These are phyloP conservation scores for Calonectria henricotiae DNA, from an alignment of 2,329 filamentous ascomycete species.

Conservation along the genomic window DNA sequence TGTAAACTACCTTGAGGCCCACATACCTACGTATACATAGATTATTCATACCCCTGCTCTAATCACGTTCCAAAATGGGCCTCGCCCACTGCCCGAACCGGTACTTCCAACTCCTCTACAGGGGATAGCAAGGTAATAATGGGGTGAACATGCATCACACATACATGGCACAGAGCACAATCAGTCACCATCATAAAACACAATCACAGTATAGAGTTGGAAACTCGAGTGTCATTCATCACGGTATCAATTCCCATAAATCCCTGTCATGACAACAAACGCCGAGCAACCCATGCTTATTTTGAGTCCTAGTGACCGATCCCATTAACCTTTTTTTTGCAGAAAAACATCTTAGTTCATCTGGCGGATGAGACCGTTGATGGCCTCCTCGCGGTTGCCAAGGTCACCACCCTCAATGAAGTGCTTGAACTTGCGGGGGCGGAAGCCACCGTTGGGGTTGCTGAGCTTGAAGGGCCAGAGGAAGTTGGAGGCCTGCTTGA, in stretches of 20 bases:
- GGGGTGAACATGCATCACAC: no score
- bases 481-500: conserved; percentile 99
- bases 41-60: conserved; percentile 46
- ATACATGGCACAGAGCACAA: not conserved
- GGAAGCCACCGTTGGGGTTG: conserved; percentile 98
- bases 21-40: conserved; percentile 35
- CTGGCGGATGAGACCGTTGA: conserved; percentile 95
- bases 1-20: conserved; percentile 36
- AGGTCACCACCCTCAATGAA: conserved; percentile 99
- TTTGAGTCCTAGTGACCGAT: conserved; percentile 55
- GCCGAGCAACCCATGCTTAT: conserved; percentile 60
- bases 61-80: conserved; percentile 10
- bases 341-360: conserved; percentile 84
- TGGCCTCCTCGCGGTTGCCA: conserved; percentile 98
- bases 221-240: conserved; percentile 62
- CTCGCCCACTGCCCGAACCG: conserved; percentile 14
- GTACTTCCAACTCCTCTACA: not conserved
- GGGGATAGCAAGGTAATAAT: no score
- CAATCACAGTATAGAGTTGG: conserved; percentile 50
- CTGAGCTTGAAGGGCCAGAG: conserved; percentile 99
- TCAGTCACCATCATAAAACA: conserved; percentile 20
- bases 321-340: conserved; percentile 48
- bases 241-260: conserved; percentile 61
- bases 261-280: conserved; percentile 61
- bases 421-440: conserved; percentile 97